phyloP scores from a whole-genome alignment of 257 asterid species.

The Mitragyna speciosa region DNA sequence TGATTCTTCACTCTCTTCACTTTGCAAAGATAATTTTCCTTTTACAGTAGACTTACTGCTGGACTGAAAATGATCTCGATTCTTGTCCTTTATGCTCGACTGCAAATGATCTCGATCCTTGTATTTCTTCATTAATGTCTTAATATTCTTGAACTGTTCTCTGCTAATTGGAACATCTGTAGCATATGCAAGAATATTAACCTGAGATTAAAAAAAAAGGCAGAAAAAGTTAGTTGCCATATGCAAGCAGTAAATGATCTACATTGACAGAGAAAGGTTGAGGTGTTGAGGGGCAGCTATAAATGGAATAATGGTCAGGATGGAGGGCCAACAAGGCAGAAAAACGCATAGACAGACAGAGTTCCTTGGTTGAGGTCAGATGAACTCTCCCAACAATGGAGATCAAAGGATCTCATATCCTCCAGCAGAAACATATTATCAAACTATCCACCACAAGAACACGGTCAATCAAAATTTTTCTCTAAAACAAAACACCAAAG shows the following conservation, averaged over 20 bases:
- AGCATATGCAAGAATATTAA: conserved; percentile 86
- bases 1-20: conserved; percentile 75
- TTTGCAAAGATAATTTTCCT: conserved; percentile 69
- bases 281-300: background rate
- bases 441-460: background rate
- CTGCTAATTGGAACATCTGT: conserved; percentile 67
- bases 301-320: background rate
- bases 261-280: background rate
- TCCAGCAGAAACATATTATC: background rate
- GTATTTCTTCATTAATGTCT: conserved; percentile 52
- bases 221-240: conserved; percentile 28
- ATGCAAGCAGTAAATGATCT: background rate
- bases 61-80: conserved; percentile 45
- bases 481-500: background rate
- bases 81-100: conserved; percentile 45
- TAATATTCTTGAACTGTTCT: conserved; percentile 65
- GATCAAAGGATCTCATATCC: background rate
- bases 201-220: conserved; percentile 50
- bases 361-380: background rate
- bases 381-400: background rate
- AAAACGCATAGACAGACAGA: background rate
- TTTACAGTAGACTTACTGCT: conserved; percentile 56
- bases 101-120: conserved; percentile 46
- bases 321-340: background rate
- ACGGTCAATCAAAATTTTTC: background rate